Conservation (phyloP, 352 stramenopile genomes). For the Phytopythium ostracodes region DNA sequence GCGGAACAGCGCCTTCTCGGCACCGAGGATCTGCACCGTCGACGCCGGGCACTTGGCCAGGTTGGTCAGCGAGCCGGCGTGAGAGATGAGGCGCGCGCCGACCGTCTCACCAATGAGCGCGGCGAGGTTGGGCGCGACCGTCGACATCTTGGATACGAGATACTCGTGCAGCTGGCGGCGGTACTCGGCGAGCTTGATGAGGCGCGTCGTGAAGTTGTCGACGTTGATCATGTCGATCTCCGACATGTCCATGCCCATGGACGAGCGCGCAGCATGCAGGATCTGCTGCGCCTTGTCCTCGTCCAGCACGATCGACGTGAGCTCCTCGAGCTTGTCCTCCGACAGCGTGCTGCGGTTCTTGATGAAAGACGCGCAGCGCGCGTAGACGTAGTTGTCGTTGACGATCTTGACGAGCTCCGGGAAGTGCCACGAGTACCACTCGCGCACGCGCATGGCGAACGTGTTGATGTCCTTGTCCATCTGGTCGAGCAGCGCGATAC, state of each 20-base stretch:
- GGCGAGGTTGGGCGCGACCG: constrained; percentile 98
- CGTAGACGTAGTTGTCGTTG: constrained; percentile 99
- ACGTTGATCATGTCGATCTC: constrained; percentile 99
- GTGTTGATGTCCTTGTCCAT: constrained; percentile 99
- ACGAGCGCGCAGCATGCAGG: constrained; percentile 91
- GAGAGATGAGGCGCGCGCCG: constrained; percentile 98
- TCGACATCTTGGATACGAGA: constrained; percentile 96
- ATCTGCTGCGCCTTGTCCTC: constrained; percentile 96
- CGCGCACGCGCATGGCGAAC: constrained; percentile 98
- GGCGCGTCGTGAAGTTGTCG: constrained; percentile 97
- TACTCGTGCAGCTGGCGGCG: constrained; percentile 94
- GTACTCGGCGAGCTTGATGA: constrained; percentile 99
- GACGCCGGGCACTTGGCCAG: constrained; percentile 99
- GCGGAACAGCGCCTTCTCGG: constrained; percentile 99
- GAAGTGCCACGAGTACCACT: constrained; percentile 99
- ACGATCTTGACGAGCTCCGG: constrained; percentile 99
- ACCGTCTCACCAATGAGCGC: constrained; percentile 99
- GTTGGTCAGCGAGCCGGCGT: constrained; percentile 98
- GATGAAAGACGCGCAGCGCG: constrained; percentile 95
- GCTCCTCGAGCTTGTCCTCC: constrained; percentile 77
- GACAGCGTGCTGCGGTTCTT: constrained; percentile 87
- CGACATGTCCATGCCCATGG: constrained; percentile 99
- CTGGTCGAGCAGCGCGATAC: constrained; percentile 98
- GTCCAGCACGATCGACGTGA: constrained; percentile 95
- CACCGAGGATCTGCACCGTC: constrained; percentile 99